A percentile compares a stretch with the other conserved stretches of the same genome.
Conservation (phyloP, 345 rosid genomes). For the Clarkia xantiana region DNA sequence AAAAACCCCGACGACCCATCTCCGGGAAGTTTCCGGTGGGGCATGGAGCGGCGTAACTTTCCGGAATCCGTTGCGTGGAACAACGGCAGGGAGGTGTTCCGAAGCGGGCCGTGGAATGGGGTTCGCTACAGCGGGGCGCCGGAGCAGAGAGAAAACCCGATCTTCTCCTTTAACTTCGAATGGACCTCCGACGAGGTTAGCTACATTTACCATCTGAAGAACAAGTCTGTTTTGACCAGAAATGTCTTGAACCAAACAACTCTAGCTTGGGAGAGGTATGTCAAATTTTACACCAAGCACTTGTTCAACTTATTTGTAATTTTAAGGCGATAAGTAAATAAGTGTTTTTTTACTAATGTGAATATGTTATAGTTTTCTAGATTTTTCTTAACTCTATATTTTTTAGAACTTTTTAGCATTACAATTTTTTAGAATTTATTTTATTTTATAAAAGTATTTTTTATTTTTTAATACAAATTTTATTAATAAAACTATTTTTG, state of each 20-base stretch:
- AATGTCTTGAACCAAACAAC: constrained; percentile 14
- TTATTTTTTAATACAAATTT: too few relatives aligned
- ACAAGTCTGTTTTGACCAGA: constrained; percentile 17
- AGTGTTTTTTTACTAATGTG: too few relatives aligned
- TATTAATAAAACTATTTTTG: too few relatives aligned
- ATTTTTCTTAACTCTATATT: too few relatives aligned
- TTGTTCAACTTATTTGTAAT: too few relatives aligned
- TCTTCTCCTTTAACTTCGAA: constrained; percentile 17
- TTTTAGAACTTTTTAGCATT: too few relatives aligned
- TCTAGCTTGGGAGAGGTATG: constrained; percentile 15
- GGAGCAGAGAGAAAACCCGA: constrained; percentile 14
- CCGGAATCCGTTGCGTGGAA: constrained; percentile 24
- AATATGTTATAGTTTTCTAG: too few relatives aligned
- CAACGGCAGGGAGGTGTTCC: constrained; percentile 7
- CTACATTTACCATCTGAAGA: constrained; percentile 13
- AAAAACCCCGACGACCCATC: constrained; percentile 28
- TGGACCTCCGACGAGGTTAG: constrained; percentile 15
- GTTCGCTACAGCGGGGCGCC: constrained; percentile 32
- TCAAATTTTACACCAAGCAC: too few relatives aligned
- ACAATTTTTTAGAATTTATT: too few relatives aligned
- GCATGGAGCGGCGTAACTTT: constrained; percentile 11
- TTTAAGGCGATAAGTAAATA: too few relatives aligned
- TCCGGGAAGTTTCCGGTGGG: constrained; percentile 23
- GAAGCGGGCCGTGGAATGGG: constrained; percentile 47
- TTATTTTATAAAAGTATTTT: too few relatives aligned